Percentiles rank a stretch among this genome's conserved stretches.
Evolutionary conservation across 192 early-diverging fungal genomes (phyloP).

Genomic region (Podila horticola): DNA sequence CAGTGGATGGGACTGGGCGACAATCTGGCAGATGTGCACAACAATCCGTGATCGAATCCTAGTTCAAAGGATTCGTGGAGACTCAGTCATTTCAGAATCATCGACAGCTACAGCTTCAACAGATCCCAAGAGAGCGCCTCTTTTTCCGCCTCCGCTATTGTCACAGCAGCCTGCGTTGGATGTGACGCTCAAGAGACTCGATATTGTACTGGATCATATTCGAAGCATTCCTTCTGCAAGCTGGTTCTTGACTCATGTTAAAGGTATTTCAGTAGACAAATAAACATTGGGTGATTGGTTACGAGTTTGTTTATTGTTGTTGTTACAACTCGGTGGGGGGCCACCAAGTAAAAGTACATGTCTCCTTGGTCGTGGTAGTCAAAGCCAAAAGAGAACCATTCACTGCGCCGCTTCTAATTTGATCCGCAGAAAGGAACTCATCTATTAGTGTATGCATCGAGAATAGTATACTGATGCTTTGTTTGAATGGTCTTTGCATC

Average conservation of each 20-base stretch:
- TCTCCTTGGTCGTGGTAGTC: no score
- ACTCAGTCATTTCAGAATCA: neutral
- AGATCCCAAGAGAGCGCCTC: constrained; percentile 10
- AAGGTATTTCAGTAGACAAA: constrained; percentile 10
- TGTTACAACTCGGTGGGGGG: no score
- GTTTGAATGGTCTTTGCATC: neutral
- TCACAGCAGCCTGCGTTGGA: constrained; percentile 41
- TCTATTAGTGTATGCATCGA: neutral
- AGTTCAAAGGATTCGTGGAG: neutral
- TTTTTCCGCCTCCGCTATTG: constrained; percentile 27
- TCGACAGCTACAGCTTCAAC: neutral
- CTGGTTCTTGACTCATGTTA: constrained; percentile 31
- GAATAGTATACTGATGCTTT: neutral
- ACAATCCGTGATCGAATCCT: constrained; percentile 18
- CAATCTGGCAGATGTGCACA: constrained; percentile 50
- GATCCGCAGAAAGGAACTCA: neutral
- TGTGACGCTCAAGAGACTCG: constrained; percentile 15
- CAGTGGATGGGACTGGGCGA: constrained; percentile 64
- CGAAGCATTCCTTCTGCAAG: constrained; percentile 17
- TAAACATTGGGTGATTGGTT: neutral
- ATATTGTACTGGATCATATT: constrained; percentile 19
- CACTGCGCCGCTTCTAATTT: neutral
- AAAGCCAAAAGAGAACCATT: neutral
- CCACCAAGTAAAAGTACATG: no score
- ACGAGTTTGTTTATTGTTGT: no score